These are phyloP conservation scores for Colletotrichum shisoi DNA, from an alignment of 2,329 filamentous ascomycete species.

Conservation along the genomic window DNA sequence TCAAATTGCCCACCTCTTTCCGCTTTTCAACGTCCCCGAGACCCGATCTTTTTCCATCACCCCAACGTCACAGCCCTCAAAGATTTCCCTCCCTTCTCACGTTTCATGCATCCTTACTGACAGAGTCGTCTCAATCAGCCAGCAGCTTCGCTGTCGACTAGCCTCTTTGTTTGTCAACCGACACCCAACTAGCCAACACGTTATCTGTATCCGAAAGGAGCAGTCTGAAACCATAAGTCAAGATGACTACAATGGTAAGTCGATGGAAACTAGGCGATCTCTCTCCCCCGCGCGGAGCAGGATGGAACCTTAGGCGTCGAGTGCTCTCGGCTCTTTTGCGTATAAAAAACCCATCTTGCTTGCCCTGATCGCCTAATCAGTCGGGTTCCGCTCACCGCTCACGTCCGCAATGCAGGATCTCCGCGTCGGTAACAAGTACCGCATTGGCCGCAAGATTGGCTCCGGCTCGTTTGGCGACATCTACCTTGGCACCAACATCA, in stretches of 20 bases:
- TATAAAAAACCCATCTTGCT: too few species aligned
- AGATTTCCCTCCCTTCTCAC: background rate
- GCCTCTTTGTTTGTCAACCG: background rate
- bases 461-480: constrained; percentile 98
- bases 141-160: constrained; percentile 1
- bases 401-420: constrained; percentile 73
- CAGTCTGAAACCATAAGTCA: constrained; percentile 41
- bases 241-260: constrained; percentile 64
- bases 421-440: constrained; percentile 99
- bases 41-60: constrained; percentile 28
- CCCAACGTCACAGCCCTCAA: constrained; percentile 12
- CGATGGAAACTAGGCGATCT: background rate
- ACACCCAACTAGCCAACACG: constrained; percentile 1
- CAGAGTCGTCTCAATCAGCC: background rate
- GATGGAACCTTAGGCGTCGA: background rate
- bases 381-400: constrained; percentile 32
- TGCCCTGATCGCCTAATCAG: background rate
- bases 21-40: constrained; percentile 37
- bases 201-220: constrained; percentile 34
- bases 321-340: too few species aligned
- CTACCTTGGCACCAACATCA: constrained; percentile 99
- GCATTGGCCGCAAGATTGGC: constrained; percentile 98
- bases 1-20: constrained; percentile 38
- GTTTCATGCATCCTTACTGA: constrained; percentile 21
- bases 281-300: background rate